Percentiles rank a stretch among this genome's conserved stretches.
phyloP scores from a whole-genome alignment of 192 early-diverging fungal genomes.

The Allomyces macrogynus region DNA sequence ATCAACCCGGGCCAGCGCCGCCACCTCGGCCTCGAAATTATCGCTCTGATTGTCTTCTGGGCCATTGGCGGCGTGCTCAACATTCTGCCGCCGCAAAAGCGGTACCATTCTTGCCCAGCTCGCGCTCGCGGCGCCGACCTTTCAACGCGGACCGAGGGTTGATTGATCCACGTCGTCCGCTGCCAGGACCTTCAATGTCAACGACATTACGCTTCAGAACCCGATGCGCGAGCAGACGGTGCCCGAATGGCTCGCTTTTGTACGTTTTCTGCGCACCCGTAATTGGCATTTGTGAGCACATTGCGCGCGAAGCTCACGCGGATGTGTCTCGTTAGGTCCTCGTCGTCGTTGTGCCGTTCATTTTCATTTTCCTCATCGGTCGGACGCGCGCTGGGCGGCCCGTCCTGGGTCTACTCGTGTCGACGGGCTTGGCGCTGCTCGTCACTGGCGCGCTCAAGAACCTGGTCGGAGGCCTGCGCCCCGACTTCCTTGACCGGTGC shows the following conservation, averaged over 20 bases:
- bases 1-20: background rate
- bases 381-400: background rate
- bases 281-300: too few species aligned
- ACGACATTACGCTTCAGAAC: background rate
- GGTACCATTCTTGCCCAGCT: background rate
- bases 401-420: conserved; percentile 1
- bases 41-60: background rate
- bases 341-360: background rate
- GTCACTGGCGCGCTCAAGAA: conserved; percentile 10
- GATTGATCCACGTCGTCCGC: background rate
- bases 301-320: too few species aligned
- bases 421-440: conserved; percentile 1
- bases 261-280: too few species aligned
- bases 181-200: background rate
- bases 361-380: background rate
- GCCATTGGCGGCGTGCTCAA: background rate
- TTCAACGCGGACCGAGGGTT: background rate
- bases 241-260: background rate
- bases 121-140: background rate
- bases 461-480: conserved; percentile 18
- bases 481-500: conserved; percentile 32
- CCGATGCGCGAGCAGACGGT: background rate
- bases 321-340: background rate
- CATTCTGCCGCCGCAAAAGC: background rate
- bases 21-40: background rate